Conservation (phyloP, 208 protist genomes). For the Wallacemonas rigidus region DNA sequence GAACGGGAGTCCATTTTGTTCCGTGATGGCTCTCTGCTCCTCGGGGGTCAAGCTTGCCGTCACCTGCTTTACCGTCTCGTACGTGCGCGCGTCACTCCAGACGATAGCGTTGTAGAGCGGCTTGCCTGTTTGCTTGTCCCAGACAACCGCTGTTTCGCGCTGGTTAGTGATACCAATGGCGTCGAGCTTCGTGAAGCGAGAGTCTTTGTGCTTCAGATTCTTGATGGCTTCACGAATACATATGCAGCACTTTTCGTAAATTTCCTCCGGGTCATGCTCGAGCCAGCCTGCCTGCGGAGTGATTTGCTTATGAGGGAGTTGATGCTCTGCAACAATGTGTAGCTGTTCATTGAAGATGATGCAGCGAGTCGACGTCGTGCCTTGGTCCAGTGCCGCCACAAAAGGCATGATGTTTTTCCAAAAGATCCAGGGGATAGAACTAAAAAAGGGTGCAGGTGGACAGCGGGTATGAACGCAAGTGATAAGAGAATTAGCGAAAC, state of each 20-base stretch:
- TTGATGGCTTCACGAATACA: conserved; percentile 79
- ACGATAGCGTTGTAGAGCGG: conserved; percentile 97
- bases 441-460: not conserved
- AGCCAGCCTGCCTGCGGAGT: conserved; percentile 93
- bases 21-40: not conserved
- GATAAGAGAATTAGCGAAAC: not conserved
- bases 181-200: conserved; percentile 51
- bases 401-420: conserved; percentile 53
- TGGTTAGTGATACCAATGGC: conserved; percentile 98
- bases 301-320: conserved; percentile 81
- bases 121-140: conserved; percentile 94
- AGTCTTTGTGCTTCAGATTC: conserved; percentile 41
- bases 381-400: conserved; percentile 93
- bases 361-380: conserved; percentile 94
- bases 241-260: conserved; percentile 74
- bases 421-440: not conserved
- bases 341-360: conserved; percentile 92
- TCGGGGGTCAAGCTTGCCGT: conserved; percentile 33
- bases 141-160: conserved; percentile 98
- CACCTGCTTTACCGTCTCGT: conserved; percentile 50
- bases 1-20: conserved; percentile 88
- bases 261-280: conserved; percentile 96
- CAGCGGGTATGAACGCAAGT: conserved; percentile 3
- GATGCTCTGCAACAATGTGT: conserved; percentile 60
- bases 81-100: conserved; percentile 89